Conservation (phyloP, 2,329 filamentous ascomycete genomes). For the Monosporascus cannonballus region DNA sequence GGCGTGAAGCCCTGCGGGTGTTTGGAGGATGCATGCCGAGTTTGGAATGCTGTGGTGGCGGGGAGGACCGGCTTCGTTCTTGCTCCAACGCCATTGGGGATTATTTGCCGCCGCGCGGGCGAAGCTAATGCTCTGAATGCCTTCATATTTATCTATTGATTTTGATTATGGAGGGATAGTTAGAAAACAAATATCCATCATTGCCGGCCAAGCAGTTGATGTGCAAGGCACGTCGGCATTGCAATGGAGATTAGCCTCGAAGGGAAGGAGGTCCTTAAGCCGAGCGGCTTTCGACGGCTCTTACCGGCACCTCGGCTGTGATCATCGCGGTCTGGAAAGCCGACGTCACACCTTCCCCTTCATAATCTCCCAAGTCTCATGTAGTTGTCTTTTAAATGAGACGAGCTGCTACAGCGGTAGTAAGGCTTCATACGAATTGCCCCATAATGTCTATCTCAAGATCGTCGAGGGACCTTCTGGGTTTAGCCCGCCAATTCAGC, state of each 20-base stretch:
- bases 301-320: conserved; percentile 34
- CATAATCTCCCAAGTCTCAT: conserved; percentile 16
- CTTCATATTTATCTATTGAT: conserved; percentile 33
- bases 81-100: conserved; percentile 3
- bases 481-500: conserved; percentile 37
- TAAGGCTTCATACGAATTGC: conserved; percentile 2
- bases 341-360: conserved; percentile 11
- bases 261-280: conserved; percentile 4
- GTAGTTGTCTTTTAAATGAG: conserved; percentile 8
- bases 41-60: conserved; percentile 32
- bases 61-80: conserved; percentile 11
- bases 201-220: conserved; percentile 1
- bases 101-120: conserved; percentile 23
- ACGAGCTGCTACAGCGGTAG: conserved; percentile 10
- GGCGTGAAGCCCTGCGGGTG: conserved; percentile 59
- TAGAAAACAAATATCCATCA: conserved; percentile 7
- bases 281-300: conserved; percentile 15
- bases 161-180: neutral
- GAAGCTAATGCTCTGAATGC: conserved; percentile 27
- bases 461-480: conserved; percentile 38
- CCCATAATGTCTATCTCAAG: conserved; percentile 41
- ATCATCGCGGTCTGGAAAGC: conserved; percentile 20
- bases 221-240: too few species aligned
- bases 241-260: too few species aligned
- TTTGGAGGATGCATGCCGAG: conserved; percentile 50